Conservation (phyloP, 805 yeast species). For the Saccharomycopsis sp. region DNA sequence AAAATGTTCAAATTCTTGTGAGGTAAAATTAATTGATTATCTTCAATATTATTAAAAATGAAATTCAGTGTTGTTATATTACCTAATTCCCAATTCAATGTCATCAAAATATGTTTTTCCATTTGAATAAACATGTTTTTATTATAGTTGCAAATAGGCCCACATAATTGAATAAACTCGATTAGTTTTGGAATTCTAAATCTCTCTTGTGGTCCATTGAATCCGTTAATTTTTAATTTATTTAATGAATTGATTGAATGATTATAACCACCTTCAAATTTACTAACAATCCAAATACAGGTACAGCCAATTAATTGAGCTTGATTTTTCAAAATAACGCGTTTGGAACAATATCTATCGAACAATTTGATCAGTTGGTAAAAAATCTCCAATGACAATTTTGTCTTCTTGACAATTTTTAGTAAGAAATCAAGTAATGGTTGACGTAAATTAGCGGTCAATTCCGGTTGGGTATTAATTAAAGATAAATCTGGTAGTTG, state of each 20-base stretch:
- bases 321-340: constrained; percentile 77
- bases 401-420: constrained; percentile 54
- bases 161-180: constrained; percentile 66
- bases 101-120: constrained; percentile 66
- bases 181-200: constrained; percentile 63
- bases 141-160: constrained; percentile 42
- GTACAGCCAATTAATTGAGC: constrained; percentile 86
- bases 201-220: constrained; percentile 61
- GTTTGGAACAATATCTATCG: constrained; percentile 83
- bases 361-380: constrained; percentile 63
- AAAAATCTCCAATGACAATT: constrained; percentile 57
- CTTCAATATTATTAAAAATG: constrained; percentile 47
- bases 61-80: constrained; percentile 49
- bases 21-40: constrained; percentile 28
- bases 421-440: constrained; percentile 70
- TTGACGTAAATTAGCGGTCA: constrained; percentile 49
- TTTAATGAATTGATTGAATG: constrained; percentile 46
- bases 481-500: constrained; percentile 45
- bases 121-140: constrained; percentile 57
- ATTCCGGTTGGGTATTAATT: constrained; percentile 82
- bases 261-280: constrained; percentile 63
- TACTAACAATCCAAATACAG: constrained; percentile 87
- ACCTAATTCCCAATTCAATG: constrained; percentile 75
- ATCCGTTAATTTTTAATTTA: constrained; percentile 48
- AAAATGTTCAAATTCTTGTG: background rate